Conservation (phyloP, 1,284 basidiomycete species). For the Trametes hirsuta region DNA sequence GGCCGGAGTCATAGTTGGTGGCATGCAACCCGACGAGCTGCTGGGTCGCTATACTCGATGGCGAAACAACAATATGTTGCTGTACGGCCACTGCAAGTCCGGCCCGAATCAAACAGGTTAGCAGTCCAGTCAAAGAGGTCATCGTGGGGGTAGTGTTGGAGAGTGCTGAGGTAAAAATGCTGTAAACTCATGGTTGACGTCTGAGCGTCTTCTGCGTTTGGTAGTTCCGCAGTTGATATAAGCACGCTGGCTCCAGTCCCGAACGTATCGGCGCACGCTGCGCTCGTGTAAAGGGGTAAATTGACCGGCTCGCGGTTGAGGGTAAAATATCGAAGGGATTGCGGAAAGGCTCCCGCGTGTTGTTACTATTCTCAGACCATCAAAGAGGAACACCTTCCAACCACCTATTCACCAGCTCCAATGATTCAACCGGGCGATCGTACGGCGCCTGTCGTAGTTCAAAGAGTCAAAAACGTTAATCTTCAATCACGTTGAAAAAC, state of each 20-base stretch:
- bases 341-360: neutral
- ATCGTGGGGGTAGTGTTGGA: too few species aligned
- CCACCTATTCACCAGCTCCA: constrained; percentile 57
- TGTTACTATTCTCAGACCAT: constrained; percentile 1
- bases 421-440: constrained; percentile 58
- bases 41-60: constrained; percentile 48
- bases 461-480: neutral
- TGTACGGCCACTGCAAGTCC: neutral
- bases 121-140: too few species aligned
- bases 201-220: too few species aligned
- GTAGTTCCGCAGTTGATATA: too few species aligned
- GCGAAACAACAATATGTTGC: neutral
- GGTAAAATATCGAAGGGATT: neutral
- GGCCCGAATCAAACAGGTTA: too few species aligned
- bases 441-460: constrained; percentile 51
- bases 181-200: too few species aligned
- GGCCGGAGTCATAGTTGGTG: constrained; percentile 36
- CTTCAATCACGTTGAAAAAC: constrained; percentile 19
- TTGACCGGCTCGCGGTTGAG: neutral
- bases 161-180: too few species aligned
- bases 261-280: too few species aligned
- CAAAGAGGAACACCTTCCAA: constrained; percentile 40
- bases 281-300: too few species aligned
- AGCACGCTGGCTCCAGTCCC: too few species aligned
- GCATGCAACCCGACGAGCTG: neutral